These are phyloP conservation scores for Tillandsia fasciculata DNA, from an alignment of 176 grass and related monocot species.

Conservation along the genomic window DNA sequence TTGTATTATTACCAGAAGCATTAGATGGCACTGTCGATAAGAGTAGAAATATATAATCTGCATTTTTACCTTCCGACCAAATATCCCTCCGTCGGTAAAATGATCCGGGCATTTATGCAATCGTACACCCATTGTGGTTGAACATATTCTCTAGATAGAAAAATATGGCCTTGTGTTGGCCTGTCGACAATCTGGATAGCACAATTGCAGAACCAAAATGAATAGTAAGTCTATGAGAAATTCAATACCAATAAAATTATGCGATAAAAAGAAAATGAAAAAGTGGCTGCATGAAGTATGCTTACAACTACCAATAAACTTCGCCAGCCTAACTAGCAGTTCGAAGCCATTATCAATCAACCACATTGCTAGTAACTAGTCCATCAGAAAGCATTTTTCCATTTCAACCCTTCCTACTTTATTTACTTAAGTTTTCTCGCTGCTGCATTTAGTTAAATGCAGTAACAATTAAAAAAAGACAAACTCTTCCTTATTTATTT, in stretches of 20 bases:
- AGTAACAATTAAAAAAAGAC: background rate
- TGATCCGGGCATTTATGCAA: slow-evolving; percentile 66
- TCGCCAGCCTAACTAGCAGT: too few relatives aligned
- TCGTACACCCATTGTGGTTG: slow-evolving; percentile 97
- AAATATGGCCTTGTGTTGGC: slow-evolving; percentile 86
- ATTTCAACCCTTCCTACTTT: too few relatives aligned
- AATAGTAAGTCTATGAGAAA: background rate
- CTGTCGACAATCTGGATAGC: slow-evolving; percentile 85
- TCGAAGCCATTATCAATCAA: too few relatives aligned
- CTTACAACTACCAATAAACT: too few relatives aligned
- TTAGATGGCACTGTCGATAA: background rate
- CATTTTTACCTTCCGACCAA: slow-evolving; percentile 74
- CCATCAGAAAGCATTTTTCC: too few relatives aligned
- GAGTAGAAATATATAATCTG: background rate
- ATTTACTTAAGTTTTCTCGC: background rate
- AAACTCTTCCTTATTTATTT: too few relatives aligned
- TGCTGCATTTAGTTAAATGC: background rate
- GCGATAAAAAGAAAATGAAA: too few relatives aligned
- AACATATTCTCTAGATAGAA: slow-evolving; percentile 86
- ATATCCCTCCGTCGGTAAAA: slow-evolving; percentile 71
- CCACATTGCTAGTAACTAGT: too few relatives aligned
- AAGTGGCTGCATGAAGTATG: too few relatives aligned
- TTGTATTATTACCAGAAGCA: background rate
- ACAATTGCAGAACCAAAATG: background rate
- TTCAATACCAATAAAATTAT: background rate